A percentile compares a stretch with the other conserved stretches of the same genome.
Conservation (phyloP, 257 asterid genomes). For the Plectranthus barbatus region DNA sequence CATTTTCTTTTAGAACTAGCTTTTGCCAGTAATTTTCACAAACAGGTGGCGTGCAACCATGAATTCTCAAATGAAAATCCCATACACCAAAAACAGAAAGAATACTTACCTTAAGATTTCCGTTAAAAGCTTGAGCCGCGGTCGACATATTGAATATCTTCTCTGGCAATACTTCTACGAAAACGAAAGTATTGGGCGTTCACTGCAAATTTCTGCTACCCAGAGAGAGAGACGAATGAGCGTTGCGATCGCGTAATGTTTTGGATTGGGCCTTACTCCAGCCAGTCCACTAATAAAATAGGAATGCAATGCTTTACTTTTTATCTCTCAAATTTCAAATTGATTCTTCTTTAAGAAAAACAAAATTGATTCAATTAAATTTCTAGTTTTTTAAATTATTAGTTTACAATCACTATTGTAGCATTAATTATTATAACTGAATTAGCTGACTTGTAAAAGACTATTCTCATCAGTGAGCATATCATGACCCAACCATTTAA, state of each 20-base stretch:
- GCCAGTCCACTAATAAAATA: neutral
- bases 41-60: too few relatives aligned
- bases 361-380: too few relatives aligned
- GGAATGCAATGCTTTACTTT: neutral
- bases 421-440: too few relatives aligned
- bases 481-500: too few relatives aligned
- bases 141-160: slow-evolving; percentile 19
- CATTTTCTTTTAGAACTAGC: neutral
- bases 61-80: too few relatives aligned
- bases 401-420: too few relatives aligned
- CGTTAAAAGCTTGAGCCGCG: slow-evolving; percentile 39
- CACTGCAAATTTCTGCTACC: neutral
- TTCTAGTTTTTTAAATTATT: too few relatives aligned
- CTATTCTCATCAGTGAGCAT: too few relatives aligned
- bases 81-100: too few relatives aligned
- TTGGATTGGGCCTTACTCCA: neutral
- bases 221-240: neutral
- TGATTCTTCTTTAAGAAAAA: too few relatives aligned
- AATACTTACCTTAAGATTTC: slow-evolving; percentile 33
- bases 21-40: neutral
- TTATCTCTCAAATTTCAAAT: too few relatives aligned
- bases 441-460: too few relatives aligned
- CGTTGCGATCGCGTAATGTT: neutral
- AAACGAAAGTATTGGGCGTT: neutral
- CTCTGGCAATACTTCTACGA: slow-evolving; percentile 1